These are phyloP conservation scores for Phytopythium oedochilum DNA, from an alignment of 352 stramenopile species.

Conservation along the genomic window DNA sequence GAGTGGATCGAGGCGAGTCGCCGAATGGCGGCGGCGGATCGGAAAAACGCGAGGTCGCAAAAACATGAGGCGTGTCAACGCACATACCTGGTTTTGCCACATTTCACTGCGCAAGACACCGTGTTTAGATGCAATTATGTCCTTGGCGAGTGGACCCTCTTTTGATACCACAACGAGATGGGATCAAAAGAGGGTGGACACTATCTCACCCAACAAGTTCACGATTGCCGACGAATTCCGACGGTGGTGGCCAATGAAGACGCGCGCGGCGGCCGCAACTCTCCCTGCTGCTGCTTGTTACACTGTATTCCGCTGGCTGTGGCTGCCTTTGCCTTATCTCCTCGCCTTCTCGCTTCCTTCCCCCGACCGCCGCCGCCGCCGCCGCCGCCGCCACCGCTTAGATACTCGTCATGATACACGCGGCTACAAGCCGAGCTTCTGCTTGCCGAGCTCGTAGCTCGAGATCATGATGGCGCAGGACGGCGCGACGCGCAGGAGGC, in stretches of 20 bases:
- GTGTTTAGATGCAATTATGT: too few species aligned
- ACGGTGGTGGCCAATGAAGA: not conserved
- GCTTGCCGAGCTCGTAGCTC: conserved; percentile 78
- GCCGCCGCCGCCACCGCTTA: not conserved
- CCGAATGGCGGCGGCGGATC: not conserved
- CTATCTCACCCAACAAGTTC: not conserved
- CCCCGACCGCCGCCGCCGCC: too few species aligned
- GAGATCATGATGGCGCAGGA: conserved; percentile 89
- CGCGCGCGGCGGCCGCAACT: too few species aligned
- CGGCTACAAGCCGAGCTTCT: conserved; percentile 44
- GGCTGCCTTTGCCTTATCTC: too few species aligned
- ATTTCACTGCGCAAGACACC: too few species aligned
- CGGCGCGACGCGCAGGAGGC: conserved; percentile 61
- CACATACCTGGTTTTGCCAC: too few species aligned
- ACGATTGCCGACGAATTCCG: not conserved
- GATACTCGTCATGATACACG: conserved; percentile 3
- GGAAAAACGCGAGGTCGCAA: conserved; percentile 14
- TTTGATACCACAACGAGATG: too few species aligned
- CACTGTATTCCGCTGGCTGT: too few species aligned
- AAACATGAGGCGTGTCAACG: conserved; percentile 24
- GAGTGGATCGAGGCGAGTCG: not conserved
- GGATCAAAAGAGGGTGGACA: too few species aligned
- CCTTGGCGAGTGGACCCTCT: too few species aligned
- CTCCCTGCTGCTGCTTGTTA: too few species aligned
- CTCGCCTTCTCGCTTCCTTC: too few species aligned